These are phyloP conservation scores for Botryosphaeria dothidea DNA, from an alignment of 2,329 filamentous ascomycete species.

Conservation along the genomic window DNA sequence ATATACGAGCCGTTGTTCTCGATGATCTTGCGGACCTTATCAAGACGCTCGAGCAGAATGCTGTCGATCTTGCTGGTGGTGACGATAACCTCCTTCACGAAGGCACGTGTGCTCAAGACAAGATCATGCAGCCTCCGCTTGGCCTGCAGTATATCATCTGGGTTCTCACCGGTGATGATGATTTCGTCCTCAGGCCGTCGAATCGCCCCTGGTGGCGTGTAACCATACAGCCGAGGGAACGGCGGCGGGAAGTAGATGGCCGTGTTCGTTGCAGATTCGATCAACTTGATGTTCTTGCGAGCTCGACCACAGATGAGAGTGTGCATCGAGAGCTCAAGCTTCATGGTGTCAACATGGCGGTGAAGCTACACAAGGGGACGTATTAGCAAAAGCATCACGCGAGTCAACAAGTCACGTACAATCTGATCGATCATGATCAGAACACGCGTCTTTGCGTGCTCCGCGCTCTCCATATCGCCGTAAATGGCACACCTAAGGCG, in stretches of 20 bases:
- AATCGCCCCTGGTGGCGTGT: slow-evolving; percentile 78
- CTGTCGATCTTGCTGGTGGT: slow-evolving; percentile 92
- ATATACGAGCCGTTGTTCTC: slow-evolving; percentile 96
- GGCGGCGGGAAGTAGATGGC: slow-evolving; percentile 97
- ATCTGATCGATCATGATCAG: slow-evolving; percentile 97
- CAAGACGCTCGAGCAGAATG: slow-evolving; percentile 84
- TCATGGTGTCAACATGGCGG: slow-evolving; percentile 74
- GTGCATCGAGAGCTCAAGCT: slow-evolving; percentile 83
- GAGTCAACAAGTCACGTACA: slow-evolving; percentile 53
- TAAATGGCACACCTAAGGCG: slow-evolving; percentile 92
- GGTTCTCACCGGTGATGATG: slow-evolving; percentile 88
- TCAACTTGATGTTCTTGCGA: slow-evolving; percentile 95
- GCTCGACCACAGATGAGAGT: slow-evolving; percentile 91
- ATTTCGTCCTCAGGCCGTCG: slow-evolving; percentile 86
- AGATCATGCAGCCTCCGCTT: slow-evolving; percentile 91
- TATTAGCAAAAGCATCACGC: slow-evolving; percentile 36
- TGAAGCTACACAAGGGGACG: slow-evolving; percentile 57
- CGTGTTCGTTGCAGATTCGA: slow-evolving; percentile 92
- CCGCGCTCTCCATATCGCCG: slow-evolving; percentile 89
- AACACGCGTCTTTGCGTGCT: slow-evolving; percentile 94
- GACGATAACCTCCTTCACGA: slow-evolving; percentile 87
- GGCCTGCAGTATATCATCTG: slow-evolving; percentile 80
- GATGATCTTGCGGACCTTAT: slow-evolving; percentile 97
- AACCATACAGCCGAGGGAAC: slow-evolving; percentile 89
- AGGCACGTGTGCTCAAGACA: slow-evolving; percentile 71